These are phyloP conservation scores for Chytridiales sp. DNA, from an alignment of 371 early-diverging fungal genomes.

Conservation along the genomic window DNA sequence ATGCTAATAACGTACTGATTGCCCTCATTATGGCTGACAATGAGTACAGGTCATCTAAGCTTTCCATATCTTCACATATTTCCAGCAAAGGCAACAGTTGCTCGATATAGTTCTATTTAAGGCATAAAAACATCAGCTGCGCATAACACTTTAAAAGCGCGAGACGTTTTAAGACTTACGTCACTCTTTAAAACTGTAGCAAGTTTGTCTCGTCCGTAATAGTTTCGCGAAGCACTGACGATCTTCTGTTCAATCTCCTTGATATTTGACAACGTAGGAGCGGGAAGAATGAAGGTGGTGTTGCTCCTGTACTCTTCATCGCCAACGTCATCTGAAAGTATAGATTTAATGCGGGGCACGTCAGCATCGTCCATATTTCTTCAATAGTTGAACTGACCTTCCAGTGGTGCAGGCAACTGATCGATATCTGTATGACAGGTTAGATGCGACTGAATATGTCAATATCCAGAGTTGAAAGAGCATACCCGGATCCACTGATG, in stretches of 20 bases:
- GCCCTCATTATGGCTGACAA: slow-evolving; percentile 70
- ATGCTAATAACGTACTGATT: slow-evolving; percentile 58
- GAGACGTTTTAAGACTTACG: slow-evolving; percentile 13
- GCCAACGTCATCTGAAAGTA: neutral
- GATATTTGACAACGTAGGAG: slow-evolving; percentile 64
- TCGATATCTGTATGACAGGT: slow-evolving; percentile 30
- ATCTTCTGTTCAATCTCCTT: slow-evolving; percentile 59
- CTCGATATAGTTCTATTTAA: slow-evolving; percentile 66
- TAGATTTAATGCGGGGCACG: neutral
- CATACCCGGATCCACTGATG: slow-evolving; percentile 27
- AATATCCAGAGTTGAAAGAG: slow-evolving; percentile 1
- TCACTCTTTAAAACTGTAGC: slow-evolving; percentile 27
- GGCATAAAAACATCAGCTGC: neutral
- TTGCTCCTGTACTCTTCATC: slow-evolving; percentile 18
- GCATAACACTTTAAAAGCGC: neutral
- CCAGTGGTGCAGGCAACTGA: slow-evolving; percentile 20
- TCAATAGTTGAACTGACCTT: no score
- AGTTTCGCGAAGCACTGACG: slow-evolving; percentile 36
- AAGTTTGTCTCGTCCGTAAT: slow-evolving; percentile 32
- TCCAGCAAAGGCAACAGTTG: slow-evolving; percentile 72
- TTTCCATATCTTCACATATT: slow-evolving; percentile 81
- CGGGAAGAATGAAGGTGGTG: slow-evolving; percentile 52
- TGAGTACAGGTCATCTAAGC: slow-evolving; percentile 63
- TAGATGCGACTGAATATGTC: neutral
- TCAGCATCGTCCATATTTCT: neutral